These are phyloP conservation scores for Phytophthora cactorum DNA, from an alignment of 352 stramenopile species.

Conservation along the genomic window DNA sequence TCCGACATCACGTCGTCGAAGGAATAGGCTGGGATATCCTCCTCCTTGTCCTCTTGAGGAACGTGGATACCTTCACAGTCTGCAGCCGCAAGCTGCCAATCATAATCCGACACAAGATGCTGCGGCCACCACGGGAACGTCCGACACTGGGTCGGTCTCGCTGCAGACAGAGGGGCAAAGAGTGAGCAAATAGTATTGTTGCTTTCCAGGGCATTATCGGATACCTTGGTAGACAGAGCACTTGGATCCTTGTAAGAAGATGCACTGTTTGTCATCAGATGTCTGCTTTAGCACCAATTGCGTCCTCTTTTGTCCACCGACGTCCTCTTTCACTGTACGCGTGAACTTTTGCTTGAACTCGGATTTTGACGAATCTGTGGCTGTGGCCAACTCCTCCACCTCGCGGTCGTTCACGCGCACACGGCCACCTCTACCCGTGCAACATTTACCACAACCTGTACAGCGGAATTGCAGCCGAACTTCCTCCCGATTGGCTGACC, in stretches of 20 bases:
- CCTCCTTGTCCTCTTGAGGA: not conserved
- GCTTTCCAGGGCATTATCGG: not conserved
- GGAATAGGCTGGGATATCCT: constrained; percentile 22
- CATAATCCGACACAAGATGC: constrained; percentile 78
- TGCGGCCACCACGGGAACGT: constrained; percentile 88
- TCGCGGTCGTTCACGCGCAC: constrained; percentile 76
- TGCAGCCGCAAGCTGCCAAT: constrained; percentile 67
- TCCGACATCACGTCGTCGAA: constrained; percentile 68
- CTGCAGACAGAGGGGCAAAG: constrained; percentile 23
- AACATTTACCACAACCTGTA: constrained; percentile 82
- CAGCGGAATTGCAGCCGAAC: constrained; percentile 69
- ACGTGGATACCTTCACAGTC: constrained; percentile 72
- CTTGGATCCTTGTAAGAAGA: constrained; percentile 71
- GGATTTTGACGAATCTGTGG: constrained; percentile 35
- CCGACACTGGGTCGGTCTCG: constrained; percentile 75
- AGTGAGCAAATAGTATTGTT: not conserved
- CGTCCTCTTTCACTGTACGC: constrained; percentile 22
- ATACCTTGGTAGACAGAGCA: constrained; percentile 74
- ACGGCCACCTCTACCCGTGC: constrained; percentile 66
- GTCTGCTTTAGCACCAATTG: constrained; percentile 59
- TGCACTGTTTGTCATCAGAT: constrained; percentile 59
- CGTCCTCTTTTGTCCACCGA: constrained; percentile 20
- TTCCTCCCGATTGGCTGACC: constrained; percentile 37
- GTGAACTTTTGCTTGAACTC: constrained; percentile 52
- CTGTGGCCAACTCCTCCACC: constrained; percentile 48